Conservation (phyloP, 305 asterid genomes). For the Fraxinus ornus region DNA sequence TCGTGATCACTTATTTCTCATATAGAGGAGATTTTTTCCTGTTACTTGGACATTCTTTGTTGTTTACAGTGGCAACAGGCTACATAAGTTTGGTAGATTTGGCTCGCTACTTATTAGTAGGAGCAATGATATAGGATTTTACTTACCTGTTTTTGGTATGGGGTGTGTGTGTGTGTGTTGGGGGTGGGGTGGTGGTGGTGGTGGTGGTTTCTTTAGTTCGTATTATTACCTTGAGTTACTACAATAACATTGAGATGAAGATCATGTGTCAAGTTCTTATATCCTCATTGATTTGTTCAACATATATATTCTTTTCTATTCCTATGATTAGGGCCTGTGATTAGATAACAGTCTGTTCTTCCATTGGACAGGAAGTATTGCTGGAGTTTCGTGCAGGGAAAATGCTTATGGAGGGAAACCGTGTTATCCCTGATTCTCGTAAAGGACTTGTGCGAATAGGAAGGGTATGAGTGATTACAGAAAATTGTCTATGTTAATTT, state of each 20-base stretch:
- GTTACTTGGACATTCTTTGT: not conserved
- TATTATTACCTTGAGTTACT: not conserved
- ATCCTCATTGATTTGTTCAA: not conserved
- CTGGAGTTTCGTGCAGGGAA: conserved; percentile 93
- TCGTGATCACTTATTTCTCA: not conserved
- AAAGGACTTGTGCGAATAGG: conserved; percentile 92
- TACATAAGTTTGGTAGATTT: not conserved
- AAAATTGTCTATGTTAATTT: not conserved
- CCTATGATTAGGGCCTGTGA: not conserved
- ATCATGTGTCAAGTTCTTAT: not conserved
- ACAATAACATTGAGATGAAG: not conserved
- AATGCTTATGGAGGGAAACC: conserved; percentile 80
- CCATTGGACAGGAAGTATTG: conserved; percentile 55
- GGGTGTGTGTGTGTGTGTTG: not conserved
- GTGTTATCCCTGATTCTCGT: conserved; percentile 84
- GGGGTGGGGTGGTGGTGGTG: not conserved
- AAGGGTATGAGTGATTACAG: conserved; percentile 55
- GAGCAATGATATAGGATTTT: not conserved
- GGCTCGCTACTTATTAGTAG: not conserved
- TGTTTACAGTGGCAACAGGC: not conserved
- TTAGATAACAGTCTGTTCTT: conserved; percentile 19
- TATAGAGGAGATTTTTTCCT: not conserved
- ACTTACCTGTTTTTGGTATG: not conserved
- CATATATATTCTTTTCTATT: not conserved
- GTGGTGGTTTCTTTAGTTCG: not conserved